Conservation (phyloP, 2,329 filamentous ascomycete genomes). For the Camptophora hylomeconis region DNA sequence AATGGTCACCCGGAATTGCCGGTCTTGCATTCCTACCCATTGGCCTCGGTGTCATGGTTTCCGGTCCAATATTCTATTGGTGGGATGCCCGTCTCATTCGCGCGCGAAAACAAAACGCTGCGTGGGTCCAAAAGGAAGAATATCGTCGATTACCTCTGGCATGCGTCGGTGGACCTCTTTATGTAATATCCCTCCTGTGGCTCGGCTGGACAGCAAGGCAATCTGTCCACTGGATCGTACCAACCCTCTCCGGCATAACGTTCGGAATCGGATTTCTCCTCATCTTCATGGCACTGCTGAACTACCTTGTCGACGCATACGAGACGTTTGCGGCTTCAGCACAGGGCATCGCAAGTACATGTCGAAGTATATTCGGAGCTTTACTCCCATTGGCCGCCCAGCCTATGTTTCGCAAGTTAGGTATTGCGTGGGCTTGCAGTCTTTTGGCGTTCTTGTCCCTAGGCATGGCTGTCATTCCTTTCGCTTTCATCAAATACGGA, state of each 20-base stretch:
- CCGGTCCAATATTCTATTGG: constrained; percentile 47
- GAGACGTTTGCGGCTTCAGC: constrained; percentile 49
- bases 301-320: constrained; percentile 57
- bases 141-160: constrained; percentile 59
- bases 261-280: constrained; percentile 49
- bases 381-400: constrained; percentile 41
- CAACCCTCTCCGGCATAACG: constrained; percentile 46
- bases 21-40: constrained; percentile 31
- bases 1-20: constrained; percentile 23
- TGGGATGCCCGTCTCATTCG: constrained; percentile 50
- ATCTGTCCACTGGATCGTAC: constrained; percentile 27
- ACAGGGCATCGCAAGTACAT: constrained; percentile 38
- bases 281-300: constrained; percentile 51
- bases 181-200: constrained; percentile 41
- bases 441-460: constrained; percentile 28
- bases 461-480: constrained; percentile 27
- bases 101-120: constrained; percentile 35
- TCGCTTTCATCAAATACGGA: constrained; percentile 29
- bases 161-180: constrained; percentile 53
- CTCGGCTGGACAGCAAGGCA: constrained; percentile 23
- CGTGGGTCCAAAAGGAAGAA: constrained; percentile 45
- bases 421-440: constrained; percentile 29
- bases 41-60: constrained; percentile 47
- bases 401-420: constrained; percentile 25
- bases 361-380: constrained; percentile 38